Evolutionary conservation across 768 basidiomycete species (phyloP), one percentile per base, ranked within the genome.

Genomic region (Tephrocybe sp.): DNA sequence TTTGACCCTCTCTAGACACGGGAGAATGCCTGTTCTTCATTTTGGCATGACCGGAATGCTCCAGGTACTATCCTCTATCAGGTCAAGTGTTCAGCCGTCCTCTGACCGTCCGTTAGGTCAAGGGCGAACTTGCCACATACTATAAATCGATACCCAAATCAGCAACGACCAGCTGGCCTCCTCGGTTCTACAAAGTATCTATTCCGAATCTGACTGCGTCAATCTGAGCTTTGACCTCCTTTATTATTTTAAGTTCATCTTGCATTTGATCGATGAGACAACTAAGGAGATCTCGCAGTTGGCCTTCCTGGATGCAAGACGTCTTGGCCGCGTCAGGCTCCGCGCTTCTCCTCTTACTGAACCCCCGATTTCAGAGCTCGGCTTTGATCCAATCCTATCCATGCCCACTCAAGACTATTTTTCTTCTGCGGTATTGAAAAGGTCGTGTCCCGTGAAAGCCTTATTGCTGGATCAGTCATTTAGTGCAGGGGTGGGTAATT

Each of bases 31-130:
- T 3, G 83, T 90, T 2, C 66, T 90, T 40, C 89, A 91, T 61
- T 88, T 91, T 56, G 89, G 89, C 2, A 92, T 91, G 89, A 90
- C 88, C 1, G 89, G 89, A n/a, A 86, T 83, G 80, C 70, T 91
- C 27, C 83, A 86, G 69, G 85, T 82, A n/a, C 44, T 32, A n/a
- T n/a, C n/a, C n/a, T n/a, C n/a, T n/a, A n/a, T n/a, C n/a, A 25
- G 32, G 27, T 25, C 40, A 6, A 44, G 15, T 36, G 2, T 9
- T 38, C 15, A 24, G 19, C 21, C 24, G 18, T 22, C 15, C 24
- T n/a, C 16, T 30, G 5, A 36, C 12, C 12, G 16, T 15, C 35
- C 2, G 8, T 15, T 13, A 70, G 81, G 78, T 74, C 13, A 80
- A 74, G 60, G 83, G 82, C 9, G 64, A 72, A 53, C 55, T 68